Conservation (phyloP, 352 stramenopile genomes). For the Pythium aristosporum region DNA sequence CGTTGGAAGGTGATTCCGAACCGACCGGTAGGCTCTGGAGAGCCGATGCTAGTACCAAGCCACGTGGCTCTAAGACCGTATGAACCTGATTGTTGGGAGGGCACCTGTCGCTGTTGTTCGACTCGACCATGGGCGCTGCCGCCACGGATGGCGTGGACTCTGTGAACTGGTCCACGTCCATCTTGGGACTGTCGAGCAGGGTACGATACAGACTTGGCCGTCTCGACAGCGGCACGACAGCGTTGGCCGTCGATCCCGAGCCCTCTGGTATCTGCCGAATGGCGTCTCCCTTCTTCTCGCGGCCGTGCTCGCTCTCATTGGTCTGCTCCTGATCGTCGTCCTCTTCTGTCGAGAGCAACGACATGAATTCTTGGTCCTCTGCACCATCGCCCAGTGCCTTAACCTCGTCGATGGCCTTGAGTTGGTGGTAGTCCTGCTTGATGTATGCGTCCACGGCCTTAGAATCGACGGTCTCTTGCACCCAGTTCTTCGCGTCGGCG, state of each 20-base stretch:
- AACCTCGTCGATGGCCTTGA: constrained; percentile 58
- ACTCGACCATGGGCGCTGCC: neutral
- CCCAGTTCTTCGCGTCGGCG: constrained; percentile 63
- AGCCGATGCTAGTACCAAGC: neutral
- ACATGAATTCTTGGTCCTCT: constrained; percentile 63
- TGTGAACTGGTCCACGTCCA: neutral
- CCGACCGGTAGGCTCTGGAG: neutral
- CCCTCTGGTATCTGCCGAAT: neutral
- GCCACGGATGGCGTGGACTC: neutral
- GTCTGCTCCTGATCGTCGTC: constrained; percentile 1
- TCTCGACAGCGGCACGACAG: constrained; percentile 19
- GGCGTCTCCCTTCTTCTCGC: too few species aligned
- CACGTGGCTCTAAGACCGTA: too few species aligned
- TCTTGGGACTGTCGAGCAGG: constrained; percentile 3
- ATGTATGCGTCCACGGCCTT: constrained; percentile 48
- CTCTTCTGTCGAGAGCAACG: constrained; percentile 40
- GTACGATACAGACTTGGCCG: constrained; percentile 26
- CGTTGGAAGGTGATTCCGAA: neutral
- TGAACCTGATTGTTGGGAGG: neutral
- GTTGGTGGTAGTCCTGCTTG: constrained; percentile 64
- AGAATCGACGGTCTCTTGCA: constrained; percentile 42
- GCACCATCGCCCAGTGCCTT: constrained; percentile 36
- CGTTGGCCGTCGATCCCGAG: constrained; percentile 1
- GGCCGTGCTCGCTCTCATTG: too few species aligned
- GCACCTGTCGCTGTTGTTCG: neutral